Evolutionary conservation across 1,284 basidiomycete genomes (phyloP).

Genomic region (Pyrrhoderma lamaoense): DNA sequence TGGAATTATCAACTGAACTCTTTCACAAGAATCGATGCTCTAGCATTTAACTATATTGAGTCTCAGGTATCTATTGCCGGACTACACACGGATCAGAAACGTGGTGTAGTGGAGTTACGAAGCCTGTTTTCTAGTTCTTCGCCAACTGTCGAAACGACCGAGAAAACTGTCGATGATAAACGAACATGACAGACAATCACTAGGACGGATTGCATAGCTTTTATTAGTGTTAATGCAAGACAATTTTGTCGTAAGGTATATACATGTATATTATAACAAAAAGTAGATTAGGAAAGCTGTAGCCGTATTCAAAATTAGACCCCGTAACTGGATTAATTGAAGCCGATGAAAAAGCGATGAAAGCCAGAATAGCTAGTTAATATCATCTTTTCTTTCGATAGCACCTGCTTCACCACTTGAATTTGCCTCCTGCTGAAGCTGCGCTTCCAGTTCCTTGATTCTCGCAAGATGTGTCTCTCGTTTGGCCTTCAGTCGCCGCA

Average conservation of each 20-base stretch:
- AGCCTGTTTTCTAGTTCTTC: not conserved
- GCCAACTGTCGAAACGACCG: not conserved
- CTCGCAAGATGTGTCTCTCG: conserved; percentile 43
- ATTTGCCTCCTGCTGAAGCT: conserved; percentile 31
- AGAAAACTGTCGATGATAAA: conserved; percentile 5
- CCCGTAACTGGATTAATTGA: too few species aligned
- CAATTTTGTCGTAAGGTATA: too few species aligned
- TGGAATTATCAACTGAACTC: conserved; percentile 37
- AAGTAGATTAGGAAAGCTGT: not conserved
- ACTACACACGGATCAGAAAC: conserved; percentile 41
- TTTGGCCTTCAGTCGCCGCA: conserved; percentile 44
- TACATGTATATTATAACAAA: too few species aligned
- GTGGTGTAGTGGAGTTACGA: conserved; percentile 59
- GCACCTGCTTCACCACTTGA: not conserved
- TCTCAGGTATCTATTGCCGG: conserved; percentile 51
- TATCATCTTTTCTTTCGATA: not conserved
- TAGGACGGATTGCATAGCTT: not conserved
- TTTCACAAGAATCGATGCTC: conserved; percentile 55
- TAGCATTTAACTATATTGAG: conserved; percentile 32
- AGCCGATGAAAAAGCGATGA: too few species aligned
- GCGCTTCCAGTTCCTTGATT: conserved; percentile 50
- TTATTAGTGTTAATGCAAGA: not conserved
- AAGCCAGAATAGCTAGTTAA: conserved; percentile 11
- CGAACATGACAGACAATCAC: conserved; percentile 6
- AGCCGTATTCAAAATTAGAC: not conserved